Base-by-base conservation (phyloP, 108 stramenopile genomes). In the Cyclotella distinguenda region DNA sequence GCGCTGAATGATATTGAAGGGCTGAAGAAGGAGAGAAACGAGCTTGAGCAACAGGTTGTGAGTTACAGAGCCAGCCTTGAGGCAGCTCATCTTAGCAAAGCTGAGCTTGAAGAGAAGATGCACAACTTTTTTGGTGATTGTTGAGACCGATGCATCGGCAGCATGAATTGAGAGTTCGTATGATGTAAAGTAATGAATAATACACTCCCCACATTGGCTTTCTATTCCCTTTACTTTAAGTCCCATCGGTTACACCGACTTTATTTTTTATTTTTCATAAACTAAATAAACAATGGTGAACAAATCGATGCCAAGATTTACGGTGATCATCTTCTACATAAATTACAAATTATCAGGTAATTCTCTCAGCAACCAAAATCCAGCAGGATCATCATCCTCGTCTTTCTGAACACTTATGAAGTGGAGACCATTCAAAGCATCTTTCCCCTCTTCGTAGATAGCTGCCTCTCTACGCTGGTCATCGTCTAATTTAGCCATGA, bases 311-410 rank as follows among this genome's bases (percentile, higher is more conserved):
- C n/a, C n/a, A n/a, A n/a, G n/a, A n/a, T n/a, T n/a, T n/a, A n/a
- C n/a, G n/a, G n/a, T n/a, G n/a, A n/a, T n/a, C n/a, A n/a, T n/a
- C 4, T 40, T 35, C 55, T 21, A 18, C 8, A 8, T 7, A 57
- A 54, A 19, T 45, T 64, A 76, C 62, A 76, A 66, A 48, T 68
- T 64, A 1, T 33, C 54, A 26, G 91, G 91, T 47, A 90, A 75
- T 38, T 92, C 88, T 60, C 90, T 84, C 43, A 97, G 72, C 67
- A 97, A 79, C 95, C 95, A 97, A 79, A 97, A 96, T 53, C 97
- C 97, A 50, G 87, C 91, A 19, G 96, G 95, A 61, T 95, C 95
- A 52, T 96, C 94, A 34, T 86, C 84, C 59, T 93, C 92, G 49
- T 92, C 91, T 35, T 61, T 66, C 72, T 98, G 97, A 38, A 98